Base-by-base conservation (phyloP, 768 basidiomycete genomes). In the Lactifluus echinatus region DNA sequence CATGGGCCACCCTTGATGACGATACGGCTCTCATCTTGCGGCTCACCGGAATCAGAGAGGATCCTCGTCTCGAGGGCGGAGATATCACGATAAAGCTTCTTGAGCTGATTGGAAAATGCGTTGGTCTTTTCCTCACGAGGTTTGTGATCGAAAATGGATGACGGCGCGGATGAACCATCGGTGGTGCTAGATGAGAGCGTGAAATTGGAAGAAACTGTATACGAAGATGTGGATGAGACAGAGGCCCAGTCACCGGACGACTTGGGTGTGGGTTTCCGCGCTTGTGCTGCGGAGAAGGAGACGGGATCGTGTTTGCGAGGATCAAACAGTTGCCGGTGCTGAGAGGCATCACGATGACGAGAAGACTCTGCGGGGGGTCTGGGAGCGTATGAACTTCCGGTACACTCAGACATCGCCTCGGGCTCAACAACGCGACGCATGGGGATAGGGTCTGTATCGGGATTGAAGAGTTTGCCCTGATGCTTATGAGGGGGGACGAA, bases 221-320 rank as follows among this genome's bases (percentile, higher is more conserved):
- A 88, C 0, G 85, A 88, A 1, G 87, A 88, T 0, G 81, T 81
- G 0, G 85, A 88, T 0, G 86, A 87, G 0, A 84, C 84, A 14
- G 85, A 89, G 24, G 88, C 73, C 55, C 84, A 82, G 65, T 89
- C 88, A 26, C 75, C 81, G 1, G 85, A 83, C 10, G 78, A 75
- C 63, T 83, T 83, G 24, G 81, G 76, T n/a, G 78, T 63, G 0
- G 78, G 75, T 6, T 78, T 78, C 39, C 67, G 79, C 4, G 80
- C 73, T 34, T 82, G 77, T n/a, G 53, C 53, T 33, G 84, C 79
- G 37, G 81, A 74, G 71, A 98, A 98, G 11, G 87, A 81, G 31
- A 93, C 81, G 0, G 96, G 92, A 68, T 98, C 91, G 68, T 98
- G 89, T 65, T 90, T 84, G 37, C 89, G 79, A 57, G 89, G 90